A percentile compares a stretch with the other conserved stretches of the same genome.
Conservation (phyloP, 768 basidiomycete species). For the Gloeophyllum trabeum region DNA sequence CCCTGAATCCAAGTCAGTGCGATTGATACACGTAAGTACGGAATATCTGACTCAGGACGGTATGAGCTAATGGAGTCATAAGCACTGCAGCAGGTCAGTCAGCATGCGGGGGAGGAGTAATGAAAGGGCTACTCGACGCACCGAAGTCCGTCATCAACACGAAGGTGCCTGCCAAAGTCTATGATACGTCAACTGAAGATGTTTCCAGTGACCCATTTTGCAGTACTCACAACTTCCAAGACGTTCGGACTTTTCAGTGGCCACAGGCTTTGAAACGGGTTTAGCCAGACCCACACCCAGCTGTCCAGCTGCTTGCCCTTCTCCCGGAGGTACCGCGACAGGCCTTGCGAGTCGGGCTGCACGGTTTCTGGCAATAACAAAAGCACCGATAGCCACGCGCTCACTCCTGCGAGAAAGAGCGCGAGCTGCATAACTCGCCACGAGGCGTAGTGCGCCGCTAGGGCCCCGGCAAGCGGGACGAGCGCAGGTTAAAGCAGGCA, state of each 20-base stretch:
- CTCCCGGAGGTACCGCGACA: slow-evolving; percentile 31
- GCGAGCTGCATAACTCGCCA: slow-evolving; percentile 51
- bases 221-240: slow-evolving; percentile 35
- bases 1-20: too few species aligned
- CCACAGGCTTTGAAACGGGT: slow-evolving; percentile 41
- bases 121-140: too few species aligned
- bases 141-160: slow-evolving; percentile 17
- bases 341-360: slow-evolving; percentile 43
- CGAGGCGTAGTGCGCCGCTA: slow-evolving; percentile 46
- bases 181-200: slow-evolving; percentile 2
- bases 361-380: slow-evolving; percentile 57
- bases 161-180: slow-evolving; percentile 29
- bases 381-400: slow-evolving; percentile 26
- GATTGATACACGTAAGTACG: too few species aligned
- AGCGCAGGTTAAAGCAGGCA: slow-evolving; percentile 47
- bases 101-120: too few species aligned
- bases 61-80: slow-evolving; percentile 52
- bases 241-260: slow-evolving; percentile 53
- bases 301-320: too few species aligned
- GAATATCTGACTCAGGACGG: slow-evolving; percentile 54
- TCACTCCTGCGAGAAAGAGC: slow-evolving; percentile 28
- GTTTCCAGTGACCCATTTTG: too few species aligned
- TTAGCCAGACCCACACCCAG: slow-evolving; percentile 34
- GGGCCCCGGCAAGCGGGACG: slow-evolving; percentile 49
- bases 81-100: too few species aligned